Percentiles rank a stretch among this genome's conserved stretches.
phyloP scores from a whole-genome alignment of 345 rosid genomes.

The Leavenworthia alabamica region DNA sequence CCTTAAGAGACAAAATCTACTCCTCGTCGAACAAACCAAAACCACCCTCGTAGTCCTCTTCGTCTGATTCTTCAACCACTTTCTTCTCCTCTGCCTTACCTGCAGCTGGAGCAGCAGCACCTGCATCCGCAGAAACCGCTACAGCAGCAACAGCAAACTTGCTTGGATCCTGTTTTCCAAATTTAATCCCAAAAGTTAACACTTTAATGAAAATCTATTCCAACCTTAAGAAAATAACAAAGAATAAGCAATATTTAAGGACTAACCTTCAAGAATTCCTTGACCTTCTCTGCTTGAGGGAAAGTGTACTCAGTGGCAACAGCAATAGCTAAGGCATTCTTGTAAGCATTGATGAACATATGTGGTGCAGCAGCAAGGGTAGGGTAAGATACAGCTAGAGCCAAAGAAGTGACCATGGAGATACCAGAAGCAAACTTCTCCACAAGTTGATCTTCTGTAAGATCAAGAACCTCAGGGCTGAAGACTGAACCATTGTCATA shows the following conservation, averaged over 20 bases:
- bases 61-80: conserved; percentile 29
- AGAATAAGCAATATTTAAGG: too few species aligned
- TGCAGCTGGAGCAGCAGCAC: conserved; percentile 23
- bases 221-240: neutral
- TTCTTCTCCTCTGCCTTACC: conserved; percentile 32
- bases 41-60: conserved; percentile 33
- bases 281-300: conserved; percentile 87
- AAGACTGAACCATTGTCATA: conserved; percentile 88
- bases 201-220: too few species aligned
- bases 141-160: conserved; percentile 35
- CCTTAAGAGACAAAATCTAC: neutral
- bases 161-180: conserved; percentile 41
- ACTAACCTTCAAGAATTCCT: conserved; percentile 72
- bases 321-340: conserved; percentile 66
- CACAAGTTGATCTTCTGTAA: conserved; percentile 73
- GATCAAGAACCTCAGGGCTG: conserved; percentile 84
- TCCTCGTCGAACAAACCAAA: conserved; percentile 28
- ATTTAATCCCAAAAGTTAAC: conserved; percentile 2
- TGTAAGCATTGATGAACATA: conserved; percentile 73
- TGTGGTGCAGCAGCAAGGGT: conserved; percentile 69
- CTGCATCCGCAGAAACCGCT: conserved; percentile 21
- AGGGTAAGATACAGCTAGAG: conserved; percentile 71
- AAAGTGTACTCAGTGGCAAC: conserved; percentile 70
- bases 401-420: conserved; percentile 77
- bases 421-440: conserved; percentile 76